Evolutionary conservation across 352 stramenopile genomes (phyloP), one percentile per base, ranked within the genome.

Genomic region (Globisporangium irregulare): DNA sequence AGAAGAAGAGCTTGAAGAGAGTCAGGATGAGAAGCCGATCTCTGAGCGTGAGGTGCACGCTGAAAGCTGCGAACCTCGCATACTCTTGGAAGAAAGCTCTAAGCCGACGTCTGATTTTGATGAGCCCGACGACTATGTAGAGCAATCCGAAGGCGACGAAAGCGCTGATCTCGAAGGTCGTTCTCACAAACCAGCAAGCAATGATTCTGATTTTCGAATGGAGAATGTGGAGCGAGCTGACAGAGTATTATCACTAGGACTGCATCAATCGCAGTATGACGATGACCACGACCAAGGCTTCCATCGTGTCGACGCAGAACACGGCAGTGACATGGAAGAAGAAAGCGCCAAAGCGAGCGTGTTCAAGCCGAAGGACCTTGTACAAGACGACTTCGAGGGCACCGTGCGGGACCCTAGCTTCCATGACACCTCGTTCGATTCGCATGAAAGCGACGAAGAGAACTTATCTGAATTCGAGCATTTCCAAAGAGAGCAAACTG

Each of bases 381-480:
- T n/a, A 0, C 27, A 61, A 20, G 55, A 20, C 20, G 27, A 60
- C 6, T 43, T 60, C 27, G 29, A 61, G 20, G 18, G 29, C 15
- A 14, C 2, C 1, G 3, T 4, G 22, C 20, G 18, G 2, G 29
- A 61, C 1, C 8, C 8, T 10, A 61, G 20, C 8, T 4, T 46
- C 38, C 55, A 14, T 14, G 55, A 61, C 38, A 27, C 29, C 29
- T 34, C 7, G 3, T 46, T 61, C 4, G 55, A 61, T 18, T 61
- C 55, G 8, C 55, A 61, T 25, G 55, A 61, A 36, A 61, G 55
- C 4, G 55, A 61, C 55, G 55, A 61, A 41, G 55, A 61, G 20
- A 61, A 61, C 22, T 25, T 61, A 1, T 61, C 55, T 14, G 55
- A 61, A 29, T 61, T 61, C 4, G 55, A 61, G 29, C 27, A 29